Evolutionary conservation across 2,329 filamentous ascomycete genomes (phyloP).

Genomic region (Plectosphaerella cucumerina): DNA sequence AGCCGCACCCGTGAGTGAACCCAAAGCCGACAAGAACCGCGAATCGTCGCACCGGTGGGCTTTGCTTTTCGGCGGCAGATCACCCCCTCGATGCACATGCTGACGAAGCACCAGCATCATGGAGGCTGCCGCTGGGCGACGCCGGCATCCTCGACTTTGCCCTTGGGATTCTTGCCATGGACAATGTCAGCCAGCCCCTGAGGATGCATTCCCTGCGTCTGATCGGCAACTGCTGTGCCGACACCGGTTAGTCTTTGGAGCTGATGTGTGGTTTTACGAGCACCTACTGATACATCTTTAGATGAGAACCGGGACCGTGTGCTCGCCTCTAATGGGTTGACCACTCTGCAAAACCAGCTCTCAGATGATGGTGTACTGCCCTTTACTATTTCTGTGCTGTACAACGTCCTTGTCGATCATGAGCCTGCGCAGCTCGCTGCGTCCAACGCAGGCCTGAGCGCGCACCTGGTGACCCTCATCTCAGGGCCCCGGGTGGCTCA

Average conservation of each 20-base stretch:
- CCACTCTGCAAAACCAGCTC: conserved; percentile 43
- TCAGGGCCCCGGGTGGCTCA: conserved; percentile 37
- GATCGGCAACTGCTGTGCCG: conserved; percentile 59
- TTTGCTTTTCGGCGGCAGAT: conserved; percentile 9
- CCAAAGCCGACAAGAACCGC: neutral
- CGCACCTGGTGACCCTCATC: conserved; percentile 44
- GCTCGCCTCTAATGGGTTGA: conserved; percentile 43
- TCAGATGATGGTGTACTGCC: conserved; percentile 41
- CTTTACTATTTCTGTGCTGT: conserved; percentile 55
- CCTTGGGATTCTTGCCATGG: conserved; percentile 37
- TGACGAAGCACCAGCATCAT: conserved; percentile 36
- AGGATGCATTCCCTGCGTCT: conserved; percentile 52
- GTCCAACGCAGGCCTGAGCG: conserved; percentile 46
- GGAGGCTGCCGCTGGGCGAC: conserved; percentile 52
- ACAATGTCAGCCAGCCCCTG: conserved; percentile 35
- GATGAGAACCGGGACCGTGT: conserved; percentile 57
- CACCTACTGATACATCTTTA: conserved; percentile 15
- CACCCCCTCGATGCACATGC: neutral
- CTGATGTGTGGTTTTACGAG: neutral
- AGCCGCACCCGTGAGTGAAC: conserved; percentile 51
- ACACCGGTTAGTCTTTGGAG: conserved; percentile 38
- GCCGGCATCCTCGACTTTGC: conserved; percentile 56
- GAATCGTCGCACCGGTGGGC: neutral
- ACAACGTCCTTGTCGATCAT: conserved; percentile 61
- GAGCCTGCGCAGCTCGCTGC: conserved; percentile 54